These are phyloP conservation scores for Hansenula lynferdii DNA, from an alignment of 1,139 yeast species.

Conservation along the genomic window DNA sequence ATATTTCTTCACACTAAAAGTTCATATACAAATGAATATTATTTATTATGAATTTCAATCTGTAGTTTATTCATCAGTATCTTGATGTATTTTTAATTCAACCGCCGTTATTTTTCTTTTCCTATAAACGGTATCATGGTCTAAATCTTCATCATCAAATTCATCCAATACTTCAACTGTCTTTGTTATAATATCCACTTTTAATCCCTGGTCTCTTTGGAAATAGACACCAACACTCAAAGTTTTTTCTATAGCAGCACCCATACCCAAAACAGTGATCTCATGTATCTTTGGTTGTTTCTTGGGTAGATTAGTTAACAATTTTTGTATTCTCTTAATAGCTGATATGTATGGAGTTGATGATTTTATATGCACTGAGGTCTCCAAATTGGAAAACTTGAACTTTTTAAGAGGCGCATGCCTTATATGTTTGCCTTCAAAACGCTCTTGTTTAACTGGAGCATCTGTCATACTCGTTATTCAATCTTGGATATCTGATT, in stretches of 20 bases:
- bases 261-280: conserved; percentile 63
- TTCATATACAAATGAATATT: too few species aligned
- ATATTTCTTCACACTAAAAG: too few species aligned
- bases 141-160: conserved; percentile 31
- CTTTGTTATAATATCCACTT: conserved; percentile 52
- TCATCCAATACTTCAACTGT: conserved; percentile 64
- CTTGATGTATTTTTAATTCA: conserved; percentile 45
- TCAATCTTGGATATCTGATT: too few species aligned
- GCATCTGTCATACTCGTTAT: not conserved
- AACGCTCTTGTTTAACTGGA: conserved; percentile 2
- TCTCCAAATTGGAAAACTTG: conserved; percentile 36
- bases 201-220: conserved; percentile 38
- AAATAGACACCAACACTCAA: conserved; percentile 48
- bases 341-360: conserved; percentile 61
- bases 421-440: conserved; percentile 33
- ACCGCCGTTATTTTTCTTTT: conserved; percentile 56
- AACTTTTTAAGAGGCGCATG: conserved; percentile 39
- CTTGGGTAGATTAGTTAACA: conserved; percentile 28
- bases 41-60: too few species aligned
- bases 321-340: conserved; percentile 48
- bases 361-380: conserved; percentile 50
- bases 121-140: conserved; percentile 31
- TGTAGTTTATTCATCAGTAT: conserved; percentile 14
- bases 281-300: conserved; percentile 38
- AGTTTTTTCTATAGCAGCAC: conserved; percentile 54